Evolutionary conservation across 371 early-diverging fungal species (phyloP).

Genomic region (Batkoa obscura): DNA sequence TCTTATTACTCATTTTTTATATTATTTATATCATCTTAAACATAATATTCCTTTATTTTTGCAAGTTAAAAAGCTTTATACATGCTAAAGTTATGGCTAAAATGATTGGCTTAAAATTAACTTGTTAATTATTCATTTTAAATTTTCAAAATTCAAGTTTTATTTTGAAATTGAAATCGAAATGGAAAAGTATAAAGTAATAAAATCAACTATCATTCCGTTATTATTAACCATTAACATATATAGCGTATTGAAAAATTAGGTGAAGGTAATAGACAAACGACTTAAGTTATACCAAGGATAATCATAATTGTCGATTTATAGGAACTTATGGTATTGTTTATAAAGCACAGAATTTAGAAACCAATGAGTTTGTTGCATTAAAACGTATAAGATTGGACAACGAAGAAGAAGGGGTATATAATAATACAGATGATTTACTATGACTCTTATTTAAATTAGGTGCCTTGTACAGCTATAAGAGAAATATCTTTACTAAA

Average conservation of each 20-base stretch:
- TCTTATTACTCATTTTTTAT: too few species aligned
- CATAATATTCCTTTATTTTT: too few species aligned
- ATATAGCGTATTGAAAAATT: constrained; percentile 76
- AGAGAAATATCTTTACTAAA: constrained; percentile 97
- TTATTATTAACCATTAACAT: constrained; percentile 1
- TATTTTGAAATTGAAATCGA: too few species aligned
- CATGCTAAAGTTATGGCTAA: too few species aligned
- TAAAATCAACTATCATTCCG: not conserved
- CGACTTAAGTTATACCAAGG: not conserved
- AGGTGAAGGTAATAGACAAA: constrained; percentile 47
- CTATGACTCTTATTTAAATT: constrained; percentile 1
- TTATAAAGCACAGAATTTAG: constrained; percentile 88
- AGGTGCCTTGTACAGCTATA: constrained; percentile 92
- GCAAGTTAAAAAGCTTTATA: too few species aligned
- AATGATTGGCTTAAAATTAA: too few species aligned
- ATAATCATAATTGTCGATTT: not conserved
- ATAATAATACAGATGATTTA: not conserved
- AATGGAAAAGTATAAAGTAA: constrained; percentile 69
- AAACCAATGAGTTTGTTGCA: constrained; percentile 88
- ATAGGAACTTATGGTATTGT: constrained; percentile 90
- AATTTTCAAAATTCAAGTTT: too few species aligned
- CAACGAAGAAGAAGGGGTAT: constrained; percentile 85
- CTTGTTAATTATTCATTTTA: too few species aligned
- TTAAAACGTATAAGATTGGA: constrained; percentile 94
- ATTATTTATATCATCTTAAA: too few species aligned